Evolutionary conservation across 148 eudicot genomes (phyloP).

Genomic region (Chenopodium quinoa): DNA sequence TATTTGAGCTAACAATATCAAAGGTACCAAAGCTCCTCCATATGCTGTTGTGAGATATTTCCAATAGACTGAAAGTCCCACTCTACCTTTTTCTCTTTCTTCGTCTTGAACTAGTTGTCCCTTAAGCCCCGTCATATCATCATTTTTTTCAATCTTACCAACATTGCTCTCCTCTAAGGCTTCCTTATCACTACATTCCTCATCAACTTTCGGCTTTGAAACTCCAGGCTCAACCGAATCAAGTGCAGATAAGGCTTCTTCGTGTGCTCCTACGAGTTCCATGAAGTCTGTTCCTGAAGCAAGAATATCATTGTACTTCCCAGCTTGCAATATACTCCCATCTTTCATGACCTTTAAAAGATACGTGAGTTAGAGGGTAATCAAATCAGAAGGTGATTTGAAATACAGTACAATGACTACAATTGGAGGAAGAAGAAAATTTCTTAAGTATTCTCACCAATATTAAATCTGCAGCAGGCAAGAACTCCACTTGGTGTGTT

Average conservation of each 20-base stretch:
- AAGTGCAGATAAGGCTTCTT: slow-evolving; percentile 50
- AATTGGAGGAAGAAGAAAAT: background rate
- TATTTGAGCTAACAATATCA: slow-evolving; percentile 48
- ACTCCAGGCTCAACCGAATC: slow-evolving; percentile 30
- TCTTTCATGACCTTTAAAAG: slow-evolving; percentile 61
- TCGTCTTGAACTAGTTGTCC: slow-evolving; percentile 72
- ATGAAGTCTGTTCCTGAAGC: slow-evolving; percentile 55
- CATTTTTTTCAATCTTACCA: slow-evolving; percentile 24
- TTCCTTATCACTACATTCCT: background rate
- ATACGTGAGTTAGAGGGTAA: background rate
- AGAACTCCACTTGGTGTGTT: slow-evolving; percentile 73
- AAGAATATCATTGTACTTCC: slow-evolving; percentile 58
- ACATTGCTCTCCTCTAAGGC: slow-evolving; percentile 15
- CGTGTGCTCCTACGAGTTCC: slow-evolving; percentile 71
- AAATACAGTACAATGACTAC: background rate
- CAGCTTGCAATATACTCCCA: slow-evolving; percentile 61
- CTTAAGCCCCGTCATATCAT: slow-evolving; percentile 27
- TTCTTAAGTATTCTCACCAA: slow-evolving; percentile 40
- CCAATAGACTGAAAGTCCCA: slow-evolving; percentile 61
- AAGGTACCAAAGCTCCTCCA: slow-evolving; percentile 58
- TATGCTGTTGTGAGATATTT: slow-evolving; percentile 67
- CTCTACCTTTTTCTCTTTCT: slow-evolving; percentile 69
- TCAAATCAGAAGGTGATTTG: slow-evolving; percentile 3
- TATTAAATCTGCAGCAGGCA: slow-evolving; percentile 62
- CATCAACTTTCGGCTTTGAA: background rate